Base-by-base conservation (phyloP, 257 asterid species). In the Solanum gracilifrons region DNA sequence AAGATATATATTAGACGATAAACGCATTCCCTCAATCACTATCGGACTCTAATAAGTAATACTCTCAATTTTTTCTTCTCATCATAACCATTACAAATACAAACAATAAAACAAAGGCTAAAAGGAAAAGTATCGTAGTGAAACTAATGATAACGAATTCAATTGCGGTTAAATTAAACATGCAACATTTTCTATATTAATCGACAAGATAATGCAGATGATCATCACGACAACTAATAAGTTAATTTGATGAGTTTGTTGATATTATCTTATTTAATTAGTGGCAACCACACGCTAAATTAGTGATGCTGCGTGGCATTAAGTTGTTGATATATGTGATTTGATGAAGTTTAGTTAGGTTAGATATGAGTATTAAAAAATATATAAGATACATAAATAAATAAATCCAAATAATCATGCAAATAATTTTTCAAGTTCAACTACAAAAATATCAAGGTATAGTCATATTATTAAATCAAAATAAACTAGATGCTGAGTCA, bases 211-310 rank as follows among this genome's bases (percentile, higher is more conserved):
- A n/a, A 39, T 5, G 5, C 21, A 16, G 7, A 7, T 29, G 31
- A 76, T n/a, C 35, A 76, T 51, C 60, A 16, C 4, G 21, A 76
- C 7, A 76, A 64, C 60, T 74, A 35, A 73, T 35, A 68, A 21
- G 69, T 72, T 85, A 58, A 85, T 64, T 75, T 87, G 85, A 68
- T 76, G 86, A 37, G 41, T 27, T 87, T 39, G 33, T 25, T 77
- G 64, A 8, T 41, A 21, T 43, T 43, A 79, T 79, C 62, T 77
- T 25, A 11, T 60, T 46, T 23, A 51, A 76, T 43, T 86, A 87
- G 88, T 85, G 91, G 87, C 13, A 32, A 51, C 55, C 87, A 85
- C 90, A 85, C 87, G 87, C 66, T 79, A 87, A 87, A 73, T 55
- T 85, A 23, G 35, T 27, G 25, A 82, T 46, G 58, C 4, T 82